phyloP scores from a whole-genome alignment of 2,329 filamentous ascomycete species.

The Blastomyces silverae region DNA sequence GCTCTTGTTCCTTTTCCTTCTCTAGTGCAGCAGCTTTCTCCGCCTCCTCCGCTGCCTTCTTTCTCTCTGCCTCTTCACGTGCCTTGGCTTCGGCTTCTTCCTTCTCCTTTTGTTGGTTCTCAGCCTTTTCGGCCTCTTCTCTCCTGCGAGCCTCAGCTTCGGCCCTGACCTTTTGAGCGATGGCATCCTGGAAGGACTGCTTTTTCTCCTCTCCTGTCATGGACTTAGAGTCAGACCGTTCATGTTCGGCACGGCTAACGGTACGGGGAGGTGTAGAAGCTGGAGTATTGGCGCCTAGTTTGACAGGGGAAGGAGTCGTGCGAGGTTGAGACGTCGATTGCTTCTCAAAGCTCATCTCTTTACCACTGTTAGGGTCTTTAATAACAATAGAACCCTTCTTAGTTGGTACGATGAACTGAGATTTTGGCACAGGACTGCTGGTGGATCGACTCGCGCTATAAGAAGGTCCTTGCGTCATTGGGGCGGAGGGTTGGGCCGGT shows the following conservation, averaged over 20 bases:
- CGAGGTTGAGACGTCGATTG: constrained; percentile 56
- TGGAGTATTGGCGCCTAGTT: constrained; percentile 44
- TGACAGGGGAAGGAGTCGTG: constrained; percentile 53
- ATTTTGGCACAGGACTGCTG: constrained; percentile 54
- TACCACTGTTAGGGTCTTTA: constrained; percentile 74
- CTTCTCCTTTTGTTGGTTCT: constrained; percentile 17
- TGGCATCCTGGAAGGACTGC: constrained; percentile 60
- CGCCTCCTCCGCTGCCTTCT: constrained; percentile 26
- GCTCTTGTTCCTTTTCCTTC: constrained; percentile 26
- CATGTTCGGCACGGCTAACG: constrained; percentile 58
- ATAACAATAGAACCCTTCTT: constrained; percentile 65
- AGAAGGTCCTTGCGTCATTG: constrained; percentile 29
- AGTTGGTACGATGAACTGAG: constrained; percentile 57
- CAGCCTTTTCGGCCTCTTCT: constrained; percentile 24
- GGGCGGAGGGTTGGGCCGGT: constrained; percentile 49
- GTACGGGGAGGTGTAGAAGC: constrained; percentile 75
- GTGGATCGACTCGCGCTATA: constrained; percentile 52
- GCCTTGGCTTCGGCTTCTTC: constrained; percentile 27
- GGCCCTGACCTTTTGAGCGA: constrained; percentile 42
- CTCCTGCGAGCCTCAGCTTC: constrained; percentile 29
- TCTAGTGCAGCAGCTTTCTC: constrained; percentile 21
- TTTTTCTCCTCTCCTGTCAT: constrained; percentile 79
- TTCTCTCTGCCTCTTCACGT: constrained; percentile 21
- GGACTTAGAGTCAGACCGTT: constrained; percentile 61
- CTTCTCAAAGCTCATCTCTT: constrained; percentile 63